Base-by-base conservation (phyloP, 129 eudicot genomes). In the Pittosporum tobira region DNA sequence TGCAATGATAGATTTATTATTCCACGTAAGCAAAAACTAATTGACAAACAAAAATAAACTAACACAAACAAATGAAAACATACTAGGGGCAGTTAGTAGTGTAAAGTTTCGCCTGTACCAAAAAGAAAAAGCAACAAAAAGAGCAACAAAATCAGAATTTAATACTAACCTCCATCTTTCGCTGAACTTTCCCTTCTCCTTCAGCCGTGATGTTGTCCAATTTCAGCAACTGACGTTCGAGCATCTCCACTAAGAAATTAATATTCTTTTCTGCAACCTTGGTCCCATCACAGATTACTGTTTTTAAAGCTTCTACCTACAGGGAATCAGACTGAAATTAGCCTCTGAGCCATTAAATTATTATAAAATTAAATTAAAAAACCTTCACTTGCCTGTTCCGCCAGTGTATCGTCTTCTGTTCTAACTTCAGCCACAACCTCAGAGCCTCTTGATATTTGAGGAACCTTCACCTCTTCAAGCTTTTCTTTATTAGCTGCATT, bases 181-280 rank as follows among this genome's bases (percentile, higher is more conserved):
- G 68, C 64, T 72, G 90, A 25, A 66, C 48, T 79, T 66, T 91
- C 37, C 90, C 98, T 74, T 91, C 96, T 66, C 94, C 96, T 71
- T 76, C 78, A 67, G 90, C 96, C 51, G 78, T 88, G 73, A 91
- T 87, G 63, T 70, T 71, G 71, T 91, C 96, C 74, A 91, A 69
- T 68, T 81, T 87, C 57, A 91, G 76, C 71, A 91, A 56, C 63
- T 86, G 90, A 54, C 88, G 82, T 95, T 78, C 82, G 2, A 91
- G 88, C 87, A 91, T 78, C 74, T 91, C 96, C 13, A 87, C 73
- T 64, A 75, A 31, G 52, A 75, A 71, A 27, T 76, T 24, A 58
- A 91, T 67, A 48, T 87, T 85, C 63, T 76, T 83, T 16, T 83
- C 90, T 1, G 84, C 79, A 48, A 87, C 85, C 70, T 83, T 79